These are phyloP conservation scores for Pistacia vera DNA, from an alignment of 345 rosid genomes.

Conservation along the genomic window DNA sequence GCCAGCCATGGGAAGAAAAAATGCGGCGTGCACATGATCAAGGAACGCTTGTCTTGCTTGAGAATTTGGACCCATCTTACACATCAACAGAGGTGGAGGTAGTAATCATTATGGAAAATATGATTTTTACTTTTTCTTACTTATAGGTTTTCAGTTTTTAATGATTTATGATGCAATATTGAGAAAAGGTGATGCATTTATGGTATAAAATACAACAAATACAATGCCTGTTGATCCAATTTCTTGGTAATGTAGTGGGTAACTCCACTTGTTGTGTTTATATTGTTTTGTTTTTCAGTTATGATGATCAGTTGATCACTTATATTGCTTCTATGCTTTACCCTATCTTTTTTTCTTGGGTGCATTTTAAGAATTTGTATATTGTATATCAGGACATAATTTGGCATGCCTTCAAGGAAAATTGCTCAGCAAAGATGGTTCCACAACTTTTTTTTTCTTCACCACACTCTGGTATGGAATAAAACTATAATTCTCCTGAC, in stretches of 20 bases:
- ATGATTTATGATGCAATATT: too few species aligned
- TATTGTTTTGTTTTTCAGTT: too few species aligned
- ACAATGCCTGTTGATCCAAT: not conserved
- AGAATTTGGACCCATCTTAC: constrained; percentile 71
- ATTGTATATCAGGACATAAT: constrained; percentile 57
- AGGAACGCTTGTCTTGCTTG: constrained; percentile 68
- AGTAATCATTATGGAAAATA: constrained; percentile 12
- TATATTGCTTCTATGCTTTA: not conserved
- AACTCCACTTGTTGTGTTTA: not conserved
- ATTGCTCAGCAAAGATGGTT: constrained; percentile 69
- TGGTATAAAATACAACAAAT: too few species aligned
- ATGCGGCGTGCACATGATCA: constrained; percentile 50
- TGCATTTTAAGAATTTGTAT: constrained; percentile 11
- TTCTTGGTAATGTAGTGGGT: not conserved
- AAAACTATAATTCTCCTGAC: not conserved
- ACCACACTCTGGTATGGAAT: constrained; percentile 58
- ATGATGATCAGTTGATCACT: not conserved
- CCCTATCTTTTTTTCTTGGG: not conserved
- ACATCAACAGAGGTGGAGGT: constrained; percentile 79
- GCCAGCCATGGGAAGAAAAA: constrained; percentile 79
- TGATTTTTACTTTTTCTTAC: too few species aligned
- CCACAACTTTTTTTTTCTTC: constrained; percentile 44
- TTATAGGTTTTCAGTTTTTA: too few species aligned
- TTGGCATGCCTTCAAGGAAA: constrained; percentile 60
- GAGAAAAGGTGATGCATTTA: too few species aligned